Percentiles rank a stretch among this genome's conserved stretches.
These are phyloP conservation scores for Termitomyces sp. DNA, from an alignment of 768 basidiomycete genomes.

Conservation along the genomic window DNA sequence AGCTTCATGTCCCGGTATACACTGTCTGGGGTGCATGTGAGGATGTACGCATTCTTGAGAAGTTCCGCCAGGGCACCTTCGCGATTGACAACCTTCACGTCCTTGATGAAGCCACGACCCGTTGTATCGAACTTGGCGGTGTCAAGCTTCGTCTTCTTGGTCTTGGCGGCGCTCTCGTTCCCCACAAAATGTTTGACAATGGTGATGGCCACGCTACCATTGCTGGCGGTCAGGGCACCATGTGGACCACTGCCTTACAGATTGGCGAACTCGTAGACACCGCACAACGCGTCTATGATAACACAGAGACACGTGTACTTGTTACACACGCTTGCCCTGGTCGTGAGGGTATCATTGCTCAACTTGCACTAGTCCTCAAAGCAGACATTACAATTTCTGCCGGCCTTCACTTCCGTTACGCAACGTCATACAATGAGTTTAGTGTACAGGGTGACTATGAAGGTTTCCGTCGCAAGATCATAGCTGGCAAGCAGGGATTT, in stretches of 20 bases:
- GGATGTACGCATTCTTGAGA: constrained; percentile 90
- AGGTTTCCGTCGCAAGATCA: constrained; percentile 78
- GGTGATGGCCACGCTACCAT: constrained; percentile 96
- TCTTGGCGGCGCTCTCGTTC: constrained; percentile 90
- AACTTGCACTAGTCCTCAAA: constrained; percentile 87
- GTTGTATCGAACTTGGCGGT: constrained; percentile 87
- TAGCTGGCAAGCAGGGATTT: constrained; percentile 76
- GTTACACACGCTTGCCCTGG: constrained; percentile 92
- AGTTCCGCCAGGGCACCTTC: constrained; percentile 82
- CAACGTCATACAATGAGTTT: constrained; percentile 95
- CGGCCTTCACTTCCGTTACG: constrained; percentile 96
- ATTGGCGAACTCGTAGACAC: constrained; percentile 98
- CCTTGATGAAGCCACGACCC: constrained; percentile 94
- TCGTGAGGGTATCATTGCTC: constrained; percentile 88
- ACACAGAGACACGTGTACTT: constrained; percentile 89
- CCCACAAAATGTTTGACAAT: constrained; percentile 94
- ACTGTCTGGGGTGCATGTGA: constrained; percentile 98
- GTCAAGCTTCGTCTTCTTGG: constrained; percentile 94
- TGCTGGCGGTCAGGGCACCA: constrained; percentile 95
- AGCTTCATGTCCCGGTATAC: constrained; percentile 89
- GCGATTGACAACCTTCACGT: constrained; percentile 87
- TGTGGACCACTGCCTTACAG: constrained; percentile 98
- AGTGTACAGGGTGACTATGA: constrained; percentile 89
- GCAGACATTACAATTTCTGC: constrained; percentile 93
- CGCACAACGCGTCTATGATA: constrained; percentile 90